Conservation (phyloP, 2,329 filamentous ascomycete species). For the Leptographium flavum region DNA sequence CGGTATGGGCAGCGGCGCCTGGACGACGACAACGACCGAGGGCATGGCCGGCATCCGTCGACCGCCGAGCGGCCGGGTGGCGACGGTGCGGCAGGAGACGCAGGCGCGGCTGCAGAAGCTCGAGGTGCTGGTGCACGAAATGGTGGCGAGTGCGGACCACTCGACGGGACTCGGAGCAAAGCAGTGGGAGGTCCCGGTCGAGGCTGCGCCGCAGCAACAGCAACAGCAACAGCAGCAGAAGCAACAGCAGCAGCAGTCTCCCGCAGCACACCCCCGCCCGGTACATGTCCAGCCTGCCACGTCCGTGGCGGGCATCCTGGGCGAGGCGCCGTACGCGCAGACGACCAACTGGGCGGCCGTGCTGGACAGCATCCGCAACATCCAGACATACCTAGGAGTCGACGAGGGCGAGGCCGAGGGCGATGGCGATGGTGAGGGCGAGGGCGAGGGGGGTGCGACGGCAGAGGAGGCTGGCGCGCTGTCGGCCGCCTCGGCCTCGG, state of each 20-base stretch:
- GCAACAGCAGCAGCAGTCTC: not conserved
- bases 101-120: constrained; percentile 25
- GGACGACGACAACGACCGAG: not conserved
- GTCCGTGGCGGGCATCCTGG: constrained; percentile 4
- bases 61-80: not conserved
- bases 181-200: too few species aligned
- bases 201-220: too few species aligned
- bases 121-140: constrained; percentile 25
- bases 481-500: not conserved
- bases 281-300: too few species aligned
- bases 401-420: constrained; percentile 3
- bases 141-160: constrained; percentile 12
- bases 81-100: constrained; percentile 19
- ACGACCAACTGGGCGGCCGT: constrained; percentile 27
- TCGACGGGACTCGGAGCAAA: too few species aligned
- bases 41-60: constrained; percentile 9
- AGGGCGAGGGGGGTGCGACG: too few species aligned
- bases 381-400: constrained; percentile 23
- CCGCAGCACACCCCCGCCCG: too few species aligned
- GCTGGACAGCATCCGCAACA: constrained; percentile 27
- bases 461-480: not conserved
- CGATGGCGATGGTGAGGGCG: too few species aligned
- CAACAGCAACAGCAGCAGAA: not conserved
- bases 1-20: not conserved
- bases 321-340: constrained; percentile 18